Percentiles rank a stretch among this genome's conserved stretches.
Evolutionary conservation across 257 asterid genomes (phyloP).

Genomic region (Apocynum venetum): DNA sequence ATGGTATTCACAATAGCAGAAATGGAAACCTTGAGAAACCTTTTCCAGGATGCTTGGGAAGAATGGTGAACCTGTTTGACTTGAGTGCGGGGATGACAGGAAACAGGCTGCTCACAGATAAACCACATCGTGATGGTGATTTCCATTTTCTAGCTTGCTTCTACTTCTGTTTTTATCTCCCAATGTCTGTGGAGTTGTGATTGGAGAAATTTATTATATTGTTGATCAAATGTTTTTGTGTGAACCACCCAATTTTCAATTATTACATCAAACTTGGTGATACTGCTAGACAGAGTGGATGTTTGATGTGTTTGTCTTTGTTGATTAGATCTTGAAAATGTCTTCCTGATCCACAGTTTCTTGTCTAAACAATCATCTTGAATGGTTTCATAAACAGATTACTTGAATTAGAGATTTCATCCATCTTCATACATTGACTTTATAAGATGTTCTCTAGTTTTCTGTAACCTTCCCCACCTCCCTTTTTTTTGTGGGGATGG

Average conservation of each 20-base stretch:
- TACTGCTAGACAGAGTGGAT: not conserved
- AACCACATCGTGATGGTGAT: constrained; percentile 73
- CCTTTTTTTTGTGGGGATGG: not conserved
- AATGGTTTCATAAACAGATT: not conserved
- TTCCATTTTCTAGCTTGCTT: not conserved
- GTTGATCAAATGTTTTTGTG: not conserved
- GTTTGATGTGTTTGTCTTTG: not conserved
- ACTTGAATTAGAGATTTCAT: not conserved
- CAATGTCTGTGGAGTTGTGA: not conserved
- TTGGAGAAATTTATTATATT: not conserved
- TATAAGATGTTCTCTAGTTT: not conserved
- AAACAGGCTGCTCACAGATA: constrained; percentile 68
- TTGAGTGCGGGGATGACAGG: constrained; percentile 59
- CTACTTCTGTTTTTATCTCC: not conserved
- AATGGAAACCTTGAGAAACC: constrained; percentile 38
- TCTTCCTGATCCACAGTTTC: not conserved
- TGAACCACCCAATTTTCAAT: not conserved
- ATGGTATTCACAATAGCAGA: constrained; percentile 46
- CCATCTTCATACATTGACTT: not conserved
- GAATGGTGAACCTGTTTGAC: constrained; percentile 84
- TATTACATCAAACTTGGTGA: not conserved
- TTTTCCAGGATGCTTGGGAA: constrained; percentile 84
- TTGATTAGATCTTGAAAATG: not conserved
- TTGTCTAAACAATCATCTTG: not conserved
- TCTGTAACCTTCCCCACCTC: too few relatives aligned